Evolutionary conservation across 2,329 filamentous ascomycete genomes (phyloP), one percentile per base, ranked within the genome.

Genomic region (Aspergillus fijiensis): DNA sequence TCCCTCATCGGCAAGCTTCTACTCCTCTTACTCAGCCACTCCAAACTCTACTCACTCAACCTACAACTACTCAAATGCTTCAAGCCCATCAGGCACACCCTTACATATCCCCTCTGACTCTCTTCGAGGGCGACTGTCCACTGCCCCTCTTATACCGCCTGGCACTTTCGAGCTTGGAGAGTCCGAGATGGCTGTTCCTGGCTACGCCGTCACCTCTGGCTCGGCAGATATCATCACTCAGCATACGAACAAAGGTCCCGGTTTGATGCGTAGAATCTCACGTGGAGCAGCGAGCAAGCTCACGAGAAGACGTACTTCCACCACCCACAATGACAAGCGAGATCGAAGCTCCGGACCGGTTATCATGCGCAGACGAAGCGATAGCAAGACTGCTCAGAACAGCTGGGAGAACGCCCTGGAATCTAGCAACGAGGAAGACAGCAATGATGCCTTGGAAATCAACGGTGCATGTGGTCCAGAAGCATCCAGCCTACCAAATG

Each of bases 261-360:
- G 84, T 53, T 77, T 98, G 59, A 96, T 98, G 66, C 87, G 95
- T 63, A 86, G 93, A 63, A 80, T 97, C 23, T 98, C 95, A 33
- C 91, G 90, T 68, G 87, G 89, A 63, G 91, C 92, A 5, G 87
- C 86, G 51, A 88, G 86, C 75, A 88, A 83, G 77, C 89, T 81
- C 74, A 87, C 72, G 45, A 84, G 88, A 61, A 87, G 92, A 63
- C 85, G 93, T 62, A 88, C 89, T 63, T 96, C 91, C 16, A 92
- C 91, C 2, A 88, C 88, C 1, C 85, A 89, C 49, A 85, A 89
- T 21, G 87, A 88, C 62, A 91, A 89, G 72, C 87, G 93, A 48
- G 92, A 97, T 71, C 88, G 90, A 63, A 97, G 93, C 72, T 89
- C 92, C 27, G 95, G 95, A 0, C 95, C 95, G 1, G 89, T 92